A percentile compares a stretch with the other conserved stretches of the same genome.
Conservation (phyloP, 2,329 filamentous ascomycete genomes). For the Drechslerella stenobrocha region DNA sequence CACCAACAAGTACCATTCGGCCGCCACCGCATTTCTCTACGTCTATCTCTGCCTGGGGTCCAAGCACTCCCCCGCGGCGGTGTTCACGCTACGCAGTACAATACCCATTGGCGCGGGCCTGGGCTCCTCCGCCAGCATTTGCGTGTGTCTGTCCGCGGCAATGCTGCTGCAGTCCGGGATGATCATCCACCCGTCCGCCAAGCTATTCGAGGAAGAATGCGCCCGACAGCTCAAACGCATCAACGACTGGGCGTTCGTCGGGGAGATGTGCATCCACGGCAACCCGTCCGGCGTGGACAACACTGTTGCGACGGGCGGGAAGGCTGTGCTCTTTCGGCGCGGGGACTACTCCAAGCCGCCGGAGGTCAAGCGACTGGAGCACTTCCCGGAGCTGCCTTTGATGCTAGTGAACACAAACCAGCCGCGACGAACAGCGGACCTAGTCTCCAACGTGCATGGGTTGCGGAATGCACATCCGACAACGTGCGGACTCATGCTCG, state of each 20-base stretch:
- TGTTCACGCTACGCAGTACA: slow-evolving; percentile 89
- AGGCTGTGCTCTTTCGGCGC: slow-evolving; percentile 87
- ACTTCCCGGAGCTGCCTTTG: slow-evolving; percentile 88
- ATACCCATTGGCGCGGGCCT: slow-evolving; percentile 90
- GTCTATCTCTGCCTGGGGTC: slow-evolving; percentile 85
- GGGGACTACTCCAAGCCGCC: slow-evolving; percentile 77
- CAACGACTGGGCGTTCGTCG: slow-evolving; percentile 96
- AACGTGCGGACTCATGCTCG: slow-evolving; percentile 77
- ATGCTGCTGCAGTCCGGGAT: slow-evolving; percentile 85
- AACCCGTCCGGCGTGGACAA: slow-evolving; percentile 97
- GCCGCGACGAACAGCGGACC: slow-evolving; percentile 77
- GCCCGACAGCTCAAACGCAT: slow-evolving; percentile 88
- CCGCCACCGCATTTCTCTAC: slow-evolving; percentile 86
- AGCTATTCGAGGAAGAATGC: slow-evolving; percentile 86
- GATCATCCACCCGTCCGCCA: slow-evolving; percentile 84
- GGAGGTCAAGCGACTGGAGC: slow-evolving; percentile 72
- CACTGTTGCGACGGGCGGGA: slow-evolving; percentile 89
- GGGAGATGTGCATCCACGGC: slow-evolving; percentile 95
- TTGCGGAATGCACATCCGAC: slow-evolving; percentile 73
- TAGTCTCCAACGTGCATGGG: slow-evolving; percentile 81
- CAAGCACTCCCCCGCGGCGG: slow-evolving; percentile 74
- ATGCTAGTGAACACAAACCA: slow-evolving; percentile 88
- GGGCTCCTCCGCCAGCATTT: slow-evolving; percentile 91
- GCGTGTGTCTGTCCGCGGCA: slow-evolving; percentile 82
- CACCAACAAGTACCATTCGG: slow-evolving; percentile 76